A percentile compares a stretch with the other conserved stretches of the same genome.
phyloP scores from a whole-genome alignment of 2,329 filamentous ascomycete genomes.

The Colletotrichum karsti region DNA sequence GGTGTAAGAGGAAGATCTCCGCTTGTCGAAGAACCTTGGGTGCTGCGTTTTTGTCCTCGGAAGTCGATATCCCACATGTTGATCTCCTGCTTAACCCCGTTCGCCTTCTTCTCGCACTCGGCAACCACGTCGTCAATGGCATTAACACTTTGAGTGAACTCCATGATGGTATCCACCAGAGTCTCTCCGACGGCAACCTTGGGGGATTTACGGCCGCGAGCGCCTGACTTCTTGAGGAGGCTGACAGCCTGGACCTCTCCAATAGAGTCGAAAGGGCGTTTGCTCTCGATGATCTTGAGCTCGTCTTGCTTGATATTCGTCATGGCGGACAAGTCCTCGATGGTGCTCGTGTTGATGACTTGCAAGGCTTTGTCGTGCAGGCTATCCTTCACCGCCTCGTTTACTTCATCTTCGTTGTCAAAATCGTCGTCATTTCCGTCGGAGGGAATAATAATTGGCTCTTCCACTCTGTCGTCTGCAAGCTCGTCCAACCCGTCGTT shows the following conservation, averaged over 20 bases:
- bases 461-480: constrained; percentile 39
- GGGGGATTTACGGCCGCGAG: constrained; percentile 48
- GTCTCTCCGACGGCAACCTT: constrained; percentile 61
- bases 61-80: constrained; percentile 58
- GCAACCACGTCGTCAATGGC: constrained; percentile 85
- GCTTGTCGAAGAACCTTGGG: constrained; percentile 34
- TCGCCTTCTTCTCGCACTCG: constrained; percentile 77
- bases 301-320: constrained; percentile 77
- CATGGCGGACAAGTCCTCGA: constrained; percentile 82
- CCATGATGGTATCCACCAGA: constrained; percentile 62
- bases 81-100: constrained; percentile 56
- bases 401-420: constrained; percentile 36
- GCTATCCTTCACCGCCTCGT: constrained; percentile 33
- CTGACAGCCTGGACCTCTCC: constrained; percentile 73
- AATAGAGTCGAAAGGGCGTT: constrained; percentile 78
- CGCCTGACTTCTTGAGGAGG: constrained; percentile 54
- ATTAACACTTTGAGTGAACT: constrained; percentile 82
- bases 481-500: constrained; percentile 32
- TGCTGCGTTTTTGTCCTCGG: constrained; percentile 49
- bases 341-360: constrained; percentile 83
- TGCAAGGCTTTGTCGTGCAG: constrained; percentile 66
- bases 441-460: constrained; percentile 38
- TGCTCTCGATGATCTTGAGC: constrained; percentile 73
- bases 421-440: constrained; percentile 52
- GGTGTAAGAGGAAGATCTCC: constrained; percentile 53